Evolutionary conservation across 345 rosid genomes (phyloP).

Genomic region (Hypericum androsaemum): DNA sequence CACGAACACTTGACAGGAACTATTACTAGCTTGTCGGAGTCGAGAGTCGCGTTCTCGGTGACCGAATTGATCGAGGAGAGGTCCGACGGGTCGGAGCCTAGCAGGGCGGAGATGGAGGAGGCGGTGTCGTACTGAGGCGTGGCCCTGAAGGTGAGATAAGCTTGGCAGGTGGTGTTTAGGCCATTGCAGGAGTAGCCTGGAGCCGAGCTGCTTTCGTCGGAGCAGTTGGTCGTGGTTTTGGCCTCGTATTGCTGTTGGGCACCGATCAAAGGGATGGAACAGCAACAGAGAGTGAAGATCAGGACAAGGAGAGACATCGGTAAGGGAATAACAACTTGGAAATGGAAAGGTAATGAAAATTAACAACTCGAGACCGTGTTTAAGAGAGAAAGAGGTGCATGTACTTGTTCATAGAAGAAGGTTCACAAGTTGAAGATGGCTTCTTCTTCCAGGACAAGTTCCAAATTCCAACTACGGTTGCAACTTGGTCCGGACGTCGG

Average conservation of each 20-base stretch:
- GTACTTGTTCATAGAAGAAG: too few relatives aligned
- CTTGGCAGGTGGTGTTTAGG: slow-evolving; percentile 1
- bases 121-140: background rate
- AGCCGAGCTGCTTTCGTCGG: background rate
- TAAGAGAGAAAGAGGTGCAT: too few relatives aligned
- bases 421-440: too few relatives aligned
- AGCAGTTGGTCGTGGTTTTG: background rate
- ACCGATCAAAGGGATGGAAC: background rate
- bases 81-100: background rate
- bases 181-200: slow-evolving; percentile 8
- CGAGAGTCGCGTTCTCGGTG: background rate
- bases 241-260: slow-evolving; percentile 1
- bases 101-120: background rate
- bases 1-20: slow-evolving; percentile 8
- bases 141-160: slow-evolving; percentile 4
- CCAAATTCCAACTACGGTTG: too few relatives aligned
- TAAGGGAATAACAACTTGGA: too few relatives aligned
- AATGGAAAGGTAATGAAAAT: too few relatives aligned
- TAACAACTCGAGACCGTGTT: too few relatives aligned
- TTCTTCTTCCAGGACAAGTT: too few relatives aligned
- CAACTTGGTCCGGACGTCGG: too few relatives aligned
- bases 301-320: too few relatives aligned
- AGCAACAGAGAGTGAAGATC: too few relatives aligned
- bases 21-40: background rate
- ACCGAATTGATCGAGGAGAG: slow-evolving; percentile 1